Evolutionary conservation across 495 filamentous ascomycete species (phyloP), one percentile per base, ranked within the genome.

Genomic region (Thozetella sp.): DNA sequence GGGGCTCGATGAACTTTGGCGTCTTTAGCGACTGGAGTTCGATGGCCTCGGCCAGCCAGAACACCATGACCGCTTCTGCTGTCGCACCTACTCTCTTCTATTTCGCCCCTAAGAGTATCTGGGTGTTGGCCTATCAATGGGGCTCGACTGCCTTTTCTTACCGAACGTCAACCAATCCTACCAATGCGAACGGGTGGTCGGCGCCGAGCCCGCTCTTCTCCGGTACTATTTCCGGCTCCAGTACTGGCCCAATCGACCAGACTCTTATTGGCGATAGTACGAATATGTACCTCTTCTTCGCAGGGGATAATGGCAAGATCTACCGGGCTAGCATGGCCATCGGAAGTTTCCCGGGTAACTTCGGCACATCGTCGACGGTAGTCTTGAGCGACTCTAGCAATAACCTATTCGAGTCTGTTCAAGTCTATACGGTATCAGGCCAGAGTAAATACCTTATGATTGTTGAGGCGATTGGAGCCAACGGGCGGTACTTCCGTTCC

Each of bases 201-300:
- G 61, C 76, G 2, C 61, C 74, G 34, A 70, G 84, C 54, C 52
- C 81, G 2, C 81, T 89, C 37, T 88, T 84, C 69, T 68, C 75
- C 2, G 84, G 85, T 25, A 76, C 59, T 23, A 83, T 87, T 64
- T 59, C 78, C 2, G 74, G 63, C 64, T 78, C 78, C 9, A 62
- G 65, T 64, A 83, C 76, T 1, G 81, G 83, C 2, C 59, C 67
- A 11, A 84, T 89, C 67, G 86, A 88, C 66, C 83, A 85, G 68
- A 79, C 83, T 0, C 55, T 89, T 56, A 87, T 89, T 60, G 82
- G 79, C 54, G 86, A 88, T 71, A 65, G 60, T 54, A 69, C 64
- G 2, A 76, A 79, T 62, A 86, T 87, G 80, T 87, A 86, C 61
- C 78, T 88, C 0, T 89, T 88, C 79, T 89, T 87, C 54, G 75